These are phyloP conservation scores for Nissolia schottii DNA, from an alignment of 306 rosid genomes.

Conservation along the genomic window DNA sequence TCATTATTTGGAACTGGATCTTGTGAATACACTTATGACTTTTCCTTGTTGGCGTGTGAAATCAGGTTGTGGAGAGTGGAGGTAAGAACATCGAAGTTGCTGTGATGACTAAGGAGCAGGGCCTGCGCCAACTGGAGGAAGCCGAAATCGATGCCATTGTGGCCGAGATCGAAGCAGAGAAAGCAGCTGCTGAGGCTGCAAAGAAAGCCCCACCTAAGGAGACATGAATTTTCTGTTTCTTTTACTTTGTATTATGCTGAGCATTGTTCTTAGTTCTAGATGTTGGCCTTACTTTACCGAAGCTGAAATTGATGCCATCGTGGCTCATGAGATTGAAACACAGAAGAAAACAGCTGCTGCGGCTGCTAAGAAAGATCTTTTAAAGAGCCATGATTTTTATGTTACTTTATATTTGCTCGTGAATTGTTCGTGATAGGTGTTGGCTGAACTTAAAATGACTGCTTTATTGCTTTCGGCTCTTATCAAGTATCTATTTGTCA, in stretches of 20 bases:
- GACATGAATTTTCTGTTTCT: slow-evolving; percentile 44
- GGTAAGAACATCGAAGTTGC: slow-evolving; percentile 99
- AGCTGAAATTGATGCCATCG: slow-evolving; percentile 13
- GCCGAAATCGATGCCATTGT: slow-evolving; percentile 92
- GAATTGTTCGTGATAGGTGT: slow-evolving; percentile 5
- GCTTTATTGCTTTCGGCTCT: not conserved
- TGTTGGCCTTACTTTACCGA: slow-evolving; percentile 4
- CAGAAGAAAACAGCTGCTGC: slow-evolving; percentile 71
- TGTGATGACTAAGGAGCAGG: slow-evolving; percentile 84
- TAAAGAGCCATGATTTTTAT: slow-evolving; percentile 49
- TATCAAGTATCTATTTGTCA: not conserved
- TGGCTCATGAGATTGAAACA: slow-evolving; percentile 58
- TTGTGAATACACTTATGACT: not conserved
- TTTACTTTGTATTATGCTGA: not conserved
- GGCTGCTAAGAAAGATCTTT: slow-evolving; percentile 66
- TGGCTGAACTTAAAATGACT: slow-evolving; percentile 5
- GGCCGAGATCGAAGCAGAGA: slow-evolving; percentile 92
- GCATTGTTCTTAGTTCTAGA: not conserved
- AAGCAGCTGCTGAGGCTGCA: slow-evolving; percentile 97
- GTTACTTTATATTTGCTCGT: slow-evolving; percentile 8
- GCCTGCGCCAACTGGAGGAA: slow-evolving; percentile 88
- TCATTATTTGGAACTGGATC: slow-evolving; percentile 8
- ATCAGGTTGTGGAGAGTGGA: slow-evolving; percentile 97
- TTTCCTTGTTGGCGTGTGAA: slow-evolving; percentile 7
- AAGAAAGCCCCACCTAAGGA: slow-evolving; percentile 89